A percentile compares a stretch with the other conserved stretches of the same genome.
These are phyloP conservation scores for Sphagnum fallax DNA, from an alignment of 228 moss, liverwort and hornwort genomes.

Conservation along the genomic window DNA sequence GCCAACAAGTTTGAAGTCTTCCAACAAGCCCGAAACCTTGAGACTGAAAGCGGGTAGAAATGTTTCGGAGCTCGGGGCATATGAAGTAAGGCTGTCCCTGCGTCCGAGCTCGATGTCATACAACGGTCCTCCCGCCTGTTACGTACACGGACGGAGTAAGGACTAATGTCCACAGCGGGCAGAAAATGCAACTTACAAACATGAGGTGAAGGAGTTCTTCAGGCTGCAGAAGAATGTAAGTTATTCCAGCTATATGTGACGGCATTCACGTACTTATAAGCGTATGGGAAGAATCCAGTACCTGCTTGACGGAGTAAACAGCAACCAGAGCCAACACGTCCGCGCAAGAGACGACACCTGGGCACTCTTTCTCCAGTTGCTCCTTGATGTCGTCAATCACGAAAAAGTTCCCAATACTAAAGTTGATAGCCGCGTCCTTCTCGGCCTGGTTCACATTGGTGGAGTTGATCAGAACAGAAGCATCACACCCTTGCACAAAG, in stretches of 20 bases:
- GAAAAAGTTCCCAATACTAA: constrained; percentile 8
- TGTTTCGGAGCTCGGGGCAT: constrained; percentile 5
- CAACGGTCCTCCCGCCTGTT: constrained; percentile 10
- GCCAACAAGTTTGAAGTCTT: constrained; percentile 1
- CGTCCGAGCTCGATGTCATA: constrained; percentile 12
- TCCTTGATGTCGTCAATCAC: constrained; percentile 19
- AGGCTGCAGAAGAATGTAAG: not conserved
- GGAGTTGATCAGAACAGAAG: constrained; percentile 22
- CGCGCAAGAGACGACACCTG: constrained; percentile 10
- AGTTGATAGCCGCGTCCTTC: constrained; percentile 22
- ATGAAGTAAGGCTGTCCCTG: constrained; percentile 3
- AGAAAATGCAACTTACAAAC: no score
- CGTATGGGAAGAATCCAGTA: not conserved
- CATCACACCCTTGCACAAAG: constrained; percentile 17
- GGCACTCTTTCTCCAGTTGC: constrained; percentile 12
- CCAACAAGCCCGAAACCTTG: constrained; percentile 4
- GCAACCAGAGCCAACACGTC: constrained; percentile 14
- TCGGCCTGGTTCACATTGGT: constrained; percentile 10
- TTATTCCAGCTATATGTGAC: not conserved
- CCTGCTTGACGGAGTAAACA: constrained; percentile 14
- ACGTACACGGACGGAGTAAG: not conserved
- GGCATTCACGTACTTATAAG: not conserved
- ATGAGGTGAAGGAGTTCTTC: not conserved
- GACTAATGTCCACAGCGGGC: no score
- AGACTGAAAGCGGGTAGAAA: constrained; percentile 12